Evolutionary conservation across 169 alveolate species (phyloP), one percentile per base, ranked within the genome.

Genomic region (Plasmodium vinckei): DNA sequence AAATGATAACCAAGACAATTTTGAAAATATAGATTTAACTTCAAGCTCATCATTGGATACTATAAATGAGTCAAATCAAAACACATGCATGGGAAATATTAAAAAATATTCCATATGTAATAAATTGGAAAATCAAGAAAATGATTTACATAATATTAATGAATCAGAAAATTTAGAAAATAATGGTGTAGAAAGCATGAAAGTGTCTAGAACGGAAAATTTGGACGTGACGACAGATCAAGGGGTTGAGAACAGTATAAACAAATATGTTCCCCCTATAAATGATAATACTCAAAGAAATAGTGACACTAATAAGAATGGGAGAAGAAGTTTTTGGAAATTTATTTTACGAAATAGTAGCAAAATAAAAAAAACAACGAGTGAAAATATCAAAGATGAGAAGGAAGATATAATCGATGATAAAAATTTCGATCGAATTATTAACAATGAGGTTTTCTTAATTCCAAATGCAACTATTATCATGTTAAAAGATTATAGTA

Each of bases 291-390:
- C 12, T 15, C 53, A 56, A 19, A 67, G 60, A 25, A 23, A 49
- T 49, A 49, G 65, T 19, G 21, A 82, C 2, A 23, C 19, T 51
- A 15, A 56, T 44, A 51, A 53, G 0, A 19, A 53, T 9, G 67
- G 67, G 9, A 57, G 17, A 57, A 82, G 68, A 13, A 46, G 65
- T 3, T 82, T 82, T 71, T 82, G 90, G 90, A 82, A 67, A 46
- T 82, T 82, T 33, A 67, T 82, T 39, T 57, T 67, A 25, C 42
- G 42, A 3, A 33, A 33, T 33, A 4, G 5, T 33, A 61, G 82
- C 0, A 65, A 82, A 27, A 10, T 51, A 19, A 67, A 67, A 54
- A 65, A 82, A 47, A 75, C 49, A 19, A 13, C 51, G n/a, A 9
- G 13, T 0, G 42, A 54, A 9, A 42, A 67, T 1, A 44, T 15